Evolutionary conservation across 805 yeast genomes (phyloP), one percentile per base, ranked within the genome.

Genomic region (Metschnikowia santaceciliae): DNA sequence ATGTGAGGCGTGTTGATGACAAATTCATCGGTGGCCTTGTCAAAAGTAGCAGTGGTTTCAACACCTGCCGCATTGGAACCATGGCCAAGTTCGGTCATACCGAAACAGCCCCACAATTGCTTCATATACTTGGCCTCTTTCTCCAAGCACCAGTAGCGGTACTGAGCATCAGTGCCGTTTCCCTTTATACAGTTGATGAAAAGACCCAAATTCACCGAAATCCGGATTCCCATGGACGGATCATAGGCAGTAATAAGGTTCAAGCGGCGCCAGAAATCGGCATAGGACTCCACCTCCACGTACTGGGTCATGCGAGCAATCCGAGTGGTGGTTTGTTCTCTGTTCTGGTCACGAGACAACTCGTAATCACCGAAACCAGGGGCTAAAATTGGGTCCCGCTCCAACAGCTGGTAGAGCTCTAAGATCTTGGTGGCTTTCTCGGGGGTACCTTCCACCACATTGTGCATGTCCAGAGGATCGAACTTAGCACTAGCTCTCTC

Each of bases 1-100:
- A 74, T 68, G 56, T 74, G 77, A 5, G 78, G 78, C 32, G 78
- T 74, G 62, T 71, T 71, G 54, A 74, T 68, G 50, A 74, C 58
- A 53, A 74, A 74, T 59, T 73, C 74, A 57, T 74, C 78, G 22
- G 64, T 65, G 49, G 63, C 66, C 44, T 60, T 61, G 54, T 74
- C 78, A 47, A 70, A 73, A 41, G 76, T 60, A 37, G 68, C 68
- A 23, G 60, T 56, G 37, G 62, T 59, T 32, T 59, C 62, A 3
- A 56, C 56, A 1, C 62, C 62, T 0, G 62, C 62, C 0, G 54
- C 62, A 39, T 59, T 59, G 37, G 60, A 56, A 6, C 62, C 62
- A 44, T 58, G 62, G 42, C 58, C 62, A 41, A 58, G 51, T 47
- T 58, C 62, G 22, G 62, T 58, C 62, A 58, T 58, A 14, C 61